A percentile compares a stretch with the other conserved stretches of the same genome.
phyloP scores from a whole-genome alignment of 805 yeast species.

The Saccharomycopsis guyanensis region DNA sequence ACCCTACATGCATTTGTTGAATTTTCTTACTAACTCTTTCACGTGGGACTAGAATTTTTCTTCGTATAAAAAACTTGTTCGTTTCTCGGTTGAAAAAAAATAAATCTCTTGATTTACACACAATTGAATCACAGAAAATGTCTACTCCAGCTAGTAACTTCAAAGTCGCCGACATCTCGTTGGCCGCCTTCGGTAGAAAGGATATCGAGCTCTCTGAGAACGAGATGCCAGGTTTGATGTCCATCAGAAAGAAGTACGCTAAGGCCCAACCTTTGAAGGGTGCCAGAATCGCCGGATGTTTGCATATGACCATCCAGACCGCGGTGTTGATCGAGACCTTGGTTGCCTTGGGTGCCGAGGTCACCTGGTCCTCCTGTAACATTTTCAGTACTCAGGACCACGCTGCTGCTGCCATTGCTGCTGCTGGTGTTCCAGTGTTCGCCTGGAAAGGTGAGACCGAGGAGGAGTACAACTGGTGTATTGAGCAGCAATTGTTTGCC shows the following conservation, averaged over 20 bases:
- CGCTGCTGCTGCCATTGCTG: slow-evolving; percentile 99
- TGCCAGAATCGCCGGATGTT: slow-evolving; percentile 98
- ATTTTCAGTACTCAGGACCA: slow-evolving; percentile 99
- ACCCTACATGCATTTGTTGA: neutral
- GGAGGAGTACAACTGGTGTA: slow-evolving; percentile 99
- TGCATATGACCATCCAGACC: slow-evolving; percentile 99
- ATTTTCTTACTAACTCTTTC: too few species aligned
- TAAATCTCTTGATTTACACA: neutral
- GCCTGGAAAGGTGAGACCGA: slow-evolving; percentile 99
- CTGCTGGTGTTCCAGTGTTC: slow-evolving; percentile 97
- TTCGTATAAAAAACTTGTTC: slow-evolving; percentile 1
- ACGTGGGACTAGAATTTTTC: neutral
- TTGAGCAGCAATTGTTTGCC: slow-evolving; percentile 96
- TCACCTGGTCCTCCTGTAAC: slow-evolving; percentile 99
- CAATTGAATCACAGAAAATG: slow-evolving; percentile 29
- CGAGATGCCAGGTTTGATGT: slow-evolving; percentile 99
- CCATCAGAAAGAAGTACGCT: slow-evolving; percentile 91
- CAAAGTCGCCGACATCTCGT: slow-evolving; percentile 96
- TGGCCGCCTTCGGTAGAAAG: slow-evolving; percentile 99
- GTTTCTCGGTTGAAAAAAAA: neutral
- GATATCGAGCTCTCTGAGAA: slow-evolving; percentile 98
- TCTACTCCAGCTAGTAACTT: slow-evolving; percentile 62
- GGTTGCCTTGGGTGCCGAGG: slow-evolving; percentile 97
- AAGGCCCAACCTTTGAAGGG: slow-evolving; percentile 91
- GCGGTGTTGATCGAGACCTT: slow-evolving; percentile 98